Percentiles rank a stretch among this genome's conserved stretches.
These are phyloP conservation scores for Calocera cornea DNA, from an alignment of 768 basidiomycete genomes.

Conservation along the genomic window DNA sequence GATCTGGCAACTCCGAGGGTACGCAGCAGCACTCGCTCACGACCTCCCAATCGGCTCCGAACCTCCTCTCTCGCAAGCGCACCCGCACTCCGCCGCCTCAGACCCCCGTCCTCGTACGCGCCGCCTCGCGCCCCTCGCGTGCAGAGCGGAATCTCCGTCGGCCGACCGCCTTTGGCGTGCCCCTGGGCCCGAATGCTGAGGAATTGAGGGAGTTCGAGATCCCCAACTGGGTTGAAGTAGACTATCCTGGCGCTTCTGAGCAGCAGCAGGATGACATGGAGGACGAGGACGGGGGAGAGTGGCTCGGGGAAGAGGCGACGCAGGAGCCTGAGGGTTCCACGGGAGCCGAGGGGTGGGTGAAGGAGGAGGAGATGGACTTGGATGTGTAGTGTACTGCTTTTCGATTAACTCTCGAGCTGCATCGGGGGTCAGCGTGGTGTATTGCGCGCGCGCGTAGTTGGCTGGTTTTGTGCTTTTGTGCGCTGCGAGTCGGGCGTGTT, in stretches of 20 bases:
- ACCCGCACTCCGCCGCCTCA: not conserved
- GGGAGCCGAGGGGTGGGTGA: not conserved
- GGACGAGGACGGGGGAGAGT: not conserved
- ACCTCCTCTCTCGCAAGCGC: not conserved
- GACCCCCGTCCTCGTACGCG: not conserved
- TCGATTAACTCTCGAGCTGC: no score
- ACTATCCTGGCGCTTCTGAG: not conserved
- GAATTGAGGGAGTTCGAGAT: not conserved
- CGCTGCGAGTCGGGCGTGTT: no score
- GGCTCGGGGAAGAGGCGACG: not conserved
- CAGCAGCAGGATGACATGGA: not conserved
- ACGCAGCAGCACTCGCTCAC: not conserved
- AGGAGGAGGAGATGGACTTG: not conserved
- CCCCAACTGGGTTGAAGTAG: not conserved
- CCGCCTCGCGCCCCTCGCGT: not conserved
- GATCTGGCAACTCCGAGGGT: not conserved
- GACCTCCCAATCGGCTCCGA: not conserved
- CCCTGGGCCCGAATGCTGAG: not conserved
- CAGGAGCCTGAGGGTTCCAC: not conserved
- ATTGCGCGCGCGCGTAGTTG: no score
- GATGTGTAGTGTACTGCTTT: not conserved
- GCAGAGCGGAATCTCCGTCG: not conserved
- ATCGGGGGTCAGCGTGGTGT: no score
- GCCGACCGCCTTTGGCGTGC: not conserved
- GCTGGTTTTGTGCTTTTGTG: no score